Base-by-base conservation (phyloP, 768 basidiomycete genomes). In the Suillus hirtellus region DNA sequence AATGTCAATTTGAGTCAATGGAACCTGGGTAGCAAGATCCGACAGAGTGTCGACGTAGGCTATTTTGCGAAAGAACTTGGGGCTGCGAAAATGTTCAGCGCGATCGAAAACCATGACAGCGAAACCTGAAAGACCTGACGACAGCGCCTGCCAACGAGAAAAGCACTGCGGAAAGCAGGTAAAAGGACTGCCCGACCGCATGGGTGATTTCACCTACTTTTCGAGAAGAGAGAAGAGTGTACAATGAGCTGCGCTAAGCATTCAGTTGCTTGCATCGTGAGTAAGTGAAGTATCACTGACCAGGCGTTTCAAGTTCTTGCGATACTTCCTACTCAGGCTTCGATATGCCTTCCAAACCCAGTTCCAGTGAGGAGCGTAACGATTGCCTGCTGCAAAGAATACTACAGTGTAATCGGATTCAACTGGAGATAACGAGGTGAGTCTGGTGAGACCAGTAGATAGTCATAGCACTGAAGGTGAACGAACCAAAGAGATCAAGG, bases 331-430 rank as follows among this genome's bases (percentile, higher is more conserved):
- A 71, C 82, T 92, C 52, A 90, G 78, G 69, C 89, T 89, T 27
- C 92, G 82, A 73, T 94, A 94, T 0, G 92, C 90, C 70, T 91
- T 93, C 93, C 93, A 95, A 11, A 95, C 84, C 93, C 93, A 95
- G 67, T 88, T 91, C 92, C 92, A 94, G 31, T 84, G 83, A 6
- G 93, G 93, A 2, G 86, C 83, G 75, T 93, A 80, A 65, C 79
- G 80, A 8, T 85, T 85, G 31, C 92, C 93, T 1, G 93, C 89
- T 34, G 93, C 91, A 66, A 95, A 90, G 75, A 94, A 93, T 4
- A 94, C 85, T 24, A 95, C 87, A 3, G 90, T 89, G 69, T 95
- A 95, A 76, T 95, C 93, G 35, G 90, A 88, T 72, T 95, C 92
- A 64, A 94, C 93, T 94, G 66, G 21, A 42, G 50, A n/a, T 55